Evolutionary conservation across 2,329 filamentous ascomycete species (phyloP).

Genomic region (Diaporthe amygdali): DNA sequence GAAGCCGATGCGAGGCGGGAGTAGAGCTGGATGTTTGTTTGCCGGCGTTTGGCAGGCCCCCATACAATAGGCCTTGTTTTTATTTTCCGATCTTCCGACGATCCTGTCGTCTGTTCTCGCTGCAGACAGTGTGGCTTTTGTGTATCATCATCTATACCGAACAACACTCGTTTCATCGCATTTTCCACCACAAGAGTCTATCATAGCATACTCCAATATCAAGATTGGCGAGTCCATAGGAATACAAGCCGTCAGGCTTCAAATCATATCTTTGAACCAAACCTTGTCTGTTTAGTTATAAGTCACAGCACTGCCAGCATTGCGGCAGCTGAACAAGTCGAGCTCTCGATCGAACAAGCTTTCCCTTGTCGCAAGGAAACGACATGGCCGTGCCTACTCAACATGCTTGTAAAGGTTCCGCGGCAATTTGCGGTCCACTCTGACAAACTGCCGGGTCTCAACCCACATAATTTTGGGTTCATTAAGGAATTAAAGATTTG

Average conservation of each 20-base stretch:
- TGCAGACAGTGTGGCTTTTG: background rate
- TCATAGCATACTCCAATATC: background rate
- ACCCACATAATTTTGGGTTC: too few relatives aligned
- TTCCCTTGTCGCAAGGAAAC: background rate
- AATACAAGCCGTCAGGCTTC: background rate
- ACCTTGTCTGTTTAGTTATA: background rate
- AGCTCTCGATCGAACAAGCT: background rate
- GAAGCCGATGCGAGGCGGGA: slow-evolving; percentile 4
- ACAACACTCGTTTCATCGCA: slow-evolving; percentile 2
- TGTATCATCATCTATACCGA: background rate
- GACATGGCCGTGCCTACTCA: background rate
- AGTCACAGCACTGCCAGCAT: background rate
- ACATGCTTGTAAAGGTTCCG: background rate
- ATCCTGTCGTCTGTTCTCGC: background rate
- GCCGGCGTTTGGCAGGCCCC: background rate
- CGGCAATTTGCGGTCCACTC: background rate
- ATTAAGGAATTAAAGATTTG: too few relatives aligned
- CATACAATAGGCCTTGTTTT: background rate
- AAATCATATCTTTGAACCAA: background rate
- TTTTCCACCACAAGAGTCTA: background rate
- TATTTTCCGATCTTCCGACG: too few relatives aligned
- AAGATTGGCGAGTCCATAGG: background rate
- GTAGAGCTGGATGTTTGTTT: background rate
- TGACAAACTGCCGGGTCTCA: background rate
- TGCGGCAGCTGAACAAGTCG: background rate